Evolutionary conservation across 257 asterid species (phyloP).

Genomic region (Nicotiana otophora): DNA sequence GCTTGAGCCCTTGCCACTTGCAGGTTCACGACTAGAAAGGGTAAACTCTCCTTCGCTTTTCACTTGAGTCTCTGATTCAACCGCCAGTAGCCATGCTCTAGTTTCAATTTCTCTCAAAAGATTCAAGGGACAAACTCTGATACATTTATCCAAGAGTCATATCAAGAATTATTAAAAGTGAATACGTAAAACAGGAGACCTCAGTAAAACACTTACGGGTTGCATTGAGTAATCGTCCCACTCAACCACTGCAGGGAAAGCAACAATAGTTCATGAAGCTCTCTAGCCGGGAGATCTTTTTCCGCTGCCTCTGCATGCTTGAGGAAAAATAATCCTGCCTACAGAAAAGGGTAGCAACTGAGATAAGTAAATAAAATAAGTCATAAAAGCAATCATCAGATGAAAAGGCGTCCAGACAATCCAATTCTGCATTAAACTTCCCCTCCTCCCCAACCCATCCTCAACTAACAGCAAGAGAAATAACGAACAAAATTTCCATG

Average conservation of each 20-base stretch:
- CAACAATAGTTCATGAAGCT: slow-evolving; percentile 84
- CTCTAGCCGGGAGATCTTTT: slow-evolving; percentile 82
- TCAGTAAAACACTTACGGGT: slow-evolving; percentile 54
- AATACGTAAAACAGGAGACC: slow-evolving; percentile 13
- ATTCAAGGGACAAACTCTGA: slow-evolving; percentile 80
- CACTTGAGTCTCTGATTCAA: slow-evolving; percentile 86
- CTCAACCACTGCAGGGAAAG: slow-evolving; percentile 94
- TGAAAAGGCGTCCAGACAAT: slow-evolving; percentile 3
- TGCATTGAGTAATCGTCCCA: slow-evolving; percentile 77
- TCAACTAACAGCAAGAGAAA: slow-evolving; percentile 16
- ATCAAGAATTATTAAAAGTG: slow-evolving; percentile 9
- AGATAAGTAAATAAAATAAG: slow-evolving; percentile 14
- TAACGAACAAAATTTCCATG: neutral
- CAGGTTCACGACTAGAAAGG: slow-evolving; percentile 48
- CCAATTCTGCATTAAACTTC: neutral
- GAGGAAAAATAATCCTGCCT: slow-evolving; percentile 94
- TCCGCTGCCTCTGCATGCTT: slow-evolving; percentile 87
- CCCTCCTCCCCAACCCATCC: neutral
- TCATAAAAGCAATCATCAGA: slow-evolving; percentile 11
- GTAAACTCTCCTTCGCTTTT: slow-evolving; percentile 69
- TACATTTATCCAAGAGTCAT: slow-evolving; percentile 16
- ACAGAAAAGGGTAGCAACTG: slow-evolving; percentile 17
- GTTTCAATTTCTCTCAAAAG: slow-evolving; percentile 96
- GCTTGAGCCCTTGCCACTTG: slow-evolving; percentile 62
- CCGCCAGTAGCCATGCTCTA: slow-evolving; percentile 97